These are phyloP conservation scores for Cercospora beticola DNA, from an alignment of 2,329 filamentous ascomycete species.

Conservation along the genomic window DNA sequence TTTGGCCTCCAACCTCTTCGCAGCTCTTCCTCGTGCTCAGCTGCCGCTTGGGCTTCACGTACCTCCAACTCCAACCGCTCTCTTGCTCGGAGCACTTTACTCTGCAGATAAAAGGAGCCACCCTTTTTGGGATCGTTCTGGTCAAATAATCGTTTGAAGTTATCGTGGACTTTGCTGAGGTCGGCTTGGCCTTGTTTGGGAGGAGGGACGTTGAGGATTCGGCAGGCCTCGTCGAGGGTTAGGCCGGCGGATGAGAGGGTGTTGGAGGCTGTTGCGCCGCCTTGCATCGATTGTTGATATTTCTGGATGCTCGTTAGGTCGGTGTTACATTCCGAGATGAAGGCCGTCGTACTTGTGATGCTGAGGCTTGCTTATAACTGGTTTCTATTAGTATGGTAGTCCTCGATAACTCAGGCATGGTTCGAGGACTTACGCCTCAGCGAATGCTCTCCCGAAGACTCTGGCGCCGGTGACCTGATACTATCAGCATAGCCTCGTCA, in stretches of 20 bases:
- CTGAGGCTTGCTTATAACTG: conserved; percentile 83
- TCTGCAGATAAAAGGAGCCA: conserved; percentile 97
- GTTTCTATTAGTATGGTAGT: conserved; percentile 6
- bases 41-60: conserved; percentile 67
- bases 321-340: background rate
- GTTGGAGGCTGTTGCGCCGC: conserved; percentile 44
- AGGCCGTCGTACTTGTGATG: conserved; percentile 51
- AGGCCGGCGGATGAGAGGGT: conserved; percentile 68
- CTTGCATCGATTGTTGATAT: conserved; percentile 33
- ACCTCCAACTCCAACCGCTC: conserved; percentile 90
- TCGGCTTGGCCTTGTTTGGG: conserved; percentile 75
- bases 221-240: conserved; percentile 93
- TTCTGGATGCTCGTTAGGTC: conserved; percentile 54
- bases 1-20: conserved; percentile 92
- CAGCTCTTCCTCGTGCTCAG: conserved; percentile 72
- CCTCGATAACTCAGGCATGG: background rate
- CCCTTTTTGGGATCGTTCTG: conserved; percentile 92
- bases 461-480: conserved; percentile 71
- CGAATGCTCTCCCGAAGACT: conserved; percentile 88
- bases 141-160: conserved; percentile 95
- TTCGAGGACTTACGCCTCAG: conserved; percentile 61
- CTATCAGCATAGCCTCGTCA: conserved; percentile 2
- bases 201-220: conserved; percentile 93
- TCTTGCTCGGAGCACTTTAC: conserved; percentile 87
- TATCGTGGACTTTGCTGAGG: conserved; percentile 73